These are phyloP conservation scores for Besnoitia besnoiti DNA, from an alignment of 169 alveolate genomes.

Conservation along the genomic window DNA sequence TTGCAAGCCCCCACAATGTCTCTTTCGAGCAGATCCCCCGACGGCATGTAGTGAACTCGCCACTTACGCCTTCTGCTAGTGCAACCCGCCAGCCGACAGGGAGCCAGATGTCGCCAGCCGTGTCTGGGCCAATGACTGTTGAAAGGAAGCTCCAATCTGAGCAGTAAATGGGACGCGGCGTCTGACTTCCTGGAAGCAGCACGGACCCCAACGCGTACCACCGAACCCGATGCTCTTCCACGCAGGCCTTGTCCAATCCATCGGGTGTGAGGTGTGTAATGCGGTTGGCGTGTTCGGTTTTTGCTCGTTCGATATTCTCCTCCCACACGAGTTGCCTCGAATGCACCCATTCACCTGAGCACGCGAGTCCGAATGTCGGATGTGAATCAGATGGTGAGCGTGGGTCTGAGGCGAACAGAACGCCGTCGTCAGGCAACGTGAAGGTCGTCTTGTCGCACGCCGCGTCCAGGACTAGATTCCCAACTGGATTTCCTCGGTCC, in stretches of 20 bases:
- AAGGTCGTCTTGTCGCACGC: neutral
- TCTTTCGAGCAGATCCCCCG: conserved; percentile 12
- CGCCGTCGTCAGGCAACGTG: neutral
- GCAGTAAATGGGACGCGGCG: neutral
- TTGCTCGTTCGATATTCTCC: neutral
- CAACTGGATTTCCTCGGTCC: neutral
- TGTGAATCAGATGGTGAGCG: neutral
- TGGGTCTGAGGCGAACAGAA: neutral
- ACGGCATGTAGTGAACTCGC: conserved; percentile 11
- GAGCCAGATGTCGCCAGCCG: conserved; percentile 3
- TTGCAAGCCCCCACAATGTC: neutral
- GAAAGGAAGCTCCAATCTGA: neutral
- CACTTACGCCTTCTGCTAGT: neutral
- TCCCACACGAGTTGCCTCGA: conserved; percentile 3
- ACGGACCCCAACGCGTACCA: neutral
- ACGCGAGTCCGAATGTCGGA: neutral
- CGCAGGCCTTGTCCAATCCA: neutral
- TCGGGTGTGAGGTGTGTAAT: neutral
- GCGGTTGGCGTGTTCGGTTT: neutral
- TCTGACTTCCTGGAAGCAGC: neutral
- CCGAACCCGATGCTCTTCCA: neutral
- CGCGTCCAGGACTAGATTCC: neutral
- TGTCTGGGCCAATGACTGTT: neutral
- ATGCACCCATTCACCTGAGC: neutral
- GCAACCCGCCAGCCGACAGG: conserved; percentile 2